Percentiles rank a stretch among this genome's conserved stretches.
Conservation (phyloP, 2,329 filamentous ascomycete species). For the Nemania abortiva region DNA sequence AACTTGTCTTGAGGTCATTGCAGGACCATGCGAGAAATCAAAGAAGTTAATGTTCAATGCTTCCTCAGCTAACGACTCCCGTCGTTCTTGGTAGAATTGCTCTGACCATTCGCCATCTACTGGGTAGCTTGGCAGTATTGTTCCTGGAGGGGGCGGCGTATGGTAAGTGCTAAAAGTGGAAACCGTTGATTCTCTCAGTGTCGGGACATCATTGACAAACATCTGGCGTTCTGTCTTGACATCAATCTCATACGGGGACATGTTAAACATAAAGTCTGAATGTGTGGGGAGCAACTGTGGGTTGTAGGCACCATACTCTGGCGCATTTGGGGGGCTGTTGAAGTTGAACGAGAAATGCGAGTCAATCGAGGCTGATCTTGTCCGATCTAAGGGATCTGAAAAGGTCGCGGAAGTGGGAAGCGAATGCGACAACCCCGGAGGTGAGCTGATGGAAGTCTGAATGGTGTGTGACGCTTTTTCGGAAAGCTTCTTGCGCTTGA, state of each 20-base stretch:
- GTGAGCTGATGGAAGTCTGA: slow-evolving; percentile 71
- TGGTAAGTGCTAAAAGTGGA: slow-evolving; percentile 95
- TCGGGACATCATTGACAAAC: slow-evolving; percentile 90
- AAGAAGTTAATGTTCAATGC: slow-evolving; percentile 82
- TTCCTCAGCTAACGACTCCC: slow-evolving; percentile 76
- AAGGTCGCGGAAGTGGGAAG: slow-evolving; percentile 84
- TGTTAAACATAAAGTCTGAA: slow-evolving; percentile 67
- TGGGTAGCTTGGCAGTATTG: slow-evolving; percentile 72
- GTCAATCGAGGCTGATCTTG: slow-evolving; percentile 81
- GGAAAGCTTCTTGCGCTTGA: slow-evolving; percentile 94
- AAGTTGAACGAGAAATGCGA: slow-evolving; percentile 84
- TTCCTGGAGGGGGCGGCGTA: slow-evolving; percentile 78
- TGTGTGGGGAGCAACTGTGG: slow-evolving; percentile 68
- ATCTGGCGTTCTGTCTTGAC: slow-evolving; percentile 96
- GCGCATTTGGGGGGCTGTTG: slow-evolving; percentile 68
- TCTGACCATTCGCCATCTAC: slow-evolving; percentile 77
- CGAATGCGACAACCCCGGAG: slow-evolving; percentile 83
- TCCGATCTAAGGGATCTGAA: slow-evolving; percentile 79
- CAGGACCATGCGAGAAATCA: slow-evolving; percentile 78
- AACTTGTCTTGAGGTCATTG: slow-evolving; percentile 73
- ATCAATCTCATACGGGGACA: slow-evolving; percentile 90
- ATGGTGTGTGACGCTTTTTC: slow-evolving; percentile 79
- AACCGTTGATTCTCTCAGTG: slow-evolving; percentile 85
- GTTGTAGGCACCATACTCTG: slow-evolving; percentile 72
- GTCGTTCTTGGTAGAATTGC: slow-evolving; percentile 74